A percentile compares a stretch with the other conserved stretches of the same genome.
Conservation (phyloP, 208 protist species). For the Leishmania guyanensis region DNA sequence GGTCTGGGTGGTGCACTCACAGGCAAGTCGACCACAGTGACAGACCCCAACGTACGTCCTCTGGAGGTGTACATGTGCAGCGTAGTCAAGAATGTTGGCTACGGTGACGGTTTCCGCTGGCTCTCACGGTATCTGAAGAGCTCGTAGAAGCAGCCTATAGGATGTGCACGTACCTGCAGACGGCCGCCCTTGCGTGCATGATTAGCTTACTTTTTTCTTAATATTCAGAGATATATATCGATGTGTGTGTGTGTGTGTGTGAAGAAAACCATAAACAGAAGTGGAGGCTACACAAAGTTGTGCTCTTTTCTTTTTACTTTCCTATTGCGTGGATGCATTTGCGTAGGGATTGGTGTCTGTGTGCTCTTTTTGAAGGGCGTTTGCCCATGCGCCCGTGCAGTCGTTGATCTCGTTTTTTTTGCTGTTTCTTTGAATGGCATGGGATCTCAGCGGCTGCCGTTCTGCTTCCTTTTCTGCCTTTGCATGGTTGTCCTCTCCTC, state of each 20-base stretch:
- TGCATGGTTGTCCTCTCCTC: constrained; percentile 11
- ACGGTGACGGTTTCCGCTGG: constrained; percentile 98
- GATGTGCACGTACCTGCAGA: background rate
- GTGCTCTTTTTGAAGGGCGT: background rate
- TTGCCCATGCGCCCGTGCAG: background rate
- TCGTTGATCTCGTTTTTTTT: background rate
- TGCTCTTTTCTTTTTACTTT: background rate
- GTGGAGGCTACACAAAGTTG: background rate
- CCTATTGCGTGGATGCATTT: background rate
- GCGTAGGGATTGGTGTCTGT: background rate
- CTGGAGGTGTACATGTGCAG: constrained; percentile 99
- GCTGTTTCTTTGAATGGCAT: background rate
- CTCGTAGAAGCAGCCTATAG: constrained; percentile 22
- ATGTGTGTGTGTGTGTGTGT: background rate
- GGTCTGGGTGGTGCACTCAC: constrained; percentile 93
- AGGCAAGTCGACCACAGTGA: constrained; percentile 93
- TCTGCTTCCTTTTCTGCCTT: background rate
- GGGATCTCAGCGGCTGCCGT: constrained; percentile 1
- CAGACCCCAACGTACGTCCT: constrained; percentile 89
- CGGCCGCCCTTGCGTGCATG: background rate
- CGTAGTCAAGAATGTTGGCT: constrained; percentile 97
- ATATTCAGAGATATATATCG: background rate
- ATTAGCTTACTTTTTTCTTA: background rate
- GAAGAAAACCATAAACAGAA: background rate
- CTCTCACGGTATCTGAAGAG: constrained; percentile 93